Conservation (phyloP, 2,329 filamentous ascomycete genomes). For the Alternaria arborescens region DNA sequence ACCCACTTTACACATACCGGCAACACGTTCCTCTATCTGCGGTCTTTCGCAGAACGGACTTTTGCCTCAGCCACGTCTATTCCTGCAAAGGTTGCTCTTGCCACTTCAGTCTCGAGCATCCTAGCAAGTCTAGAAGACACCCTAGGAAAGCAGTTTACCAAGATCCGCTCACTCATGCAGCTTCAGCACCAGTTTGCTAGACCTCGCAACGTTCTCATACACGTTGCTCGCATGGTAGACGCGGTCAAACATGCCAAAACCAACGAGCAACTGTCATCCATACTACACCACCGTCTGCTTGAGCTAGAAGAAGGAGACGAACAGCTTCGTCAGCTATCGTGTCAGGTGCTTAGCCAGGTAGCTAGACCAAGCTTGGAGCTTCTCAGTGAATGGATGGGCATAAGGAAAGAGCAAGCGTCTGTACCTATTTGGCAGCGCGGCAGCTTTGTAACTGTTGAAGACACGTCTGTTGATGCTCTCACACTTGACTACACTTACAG, state of each 20-base stretch:
- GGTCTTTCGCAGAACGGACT: constrained; percentile 49
- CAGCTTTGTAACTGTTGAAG: constrained; percentile 42
- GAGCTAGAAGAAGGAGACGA: constrained; percentile 69
- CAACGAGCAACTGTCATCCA: constrained; percentile 50
- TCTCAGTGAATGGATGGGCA: constrained; percentile 78
- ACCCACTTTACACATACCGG: constrained; percentile 54
- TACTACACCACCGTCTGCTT: constrained; percentile 48
- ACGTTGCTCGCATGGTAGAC: constrained; percentile 62
- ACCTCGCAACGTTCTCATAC: constrained; percentile 62
- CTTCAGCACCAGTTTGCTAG: constrained; percentile 53
- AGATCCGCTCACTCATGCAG: constrained; percentile 50
- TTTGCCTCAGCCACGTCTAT: constrained; percentile 47
- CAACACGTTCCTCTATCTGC: constrained; percentile 45
- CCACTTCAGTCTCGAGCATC: constrained; percentile 50
- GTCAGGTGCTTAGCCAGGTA: constrained; percentile 71
- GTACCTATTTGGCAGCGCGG: constrained; percentile 37
- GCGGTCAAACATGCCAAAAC: constrained; percentile 54
- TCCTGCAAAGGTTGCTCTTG: constrained; percentile 54
- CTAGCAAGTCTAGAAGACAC: constrained; percentile 54
- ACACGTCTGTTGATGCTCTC: constrained; percentile 31
- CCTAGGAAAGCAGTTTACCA: constrained; percentile 40
- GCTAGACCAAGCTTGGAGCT: constrained; percentile 73
- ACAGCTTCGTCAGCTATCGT: constrained; percentile 69
- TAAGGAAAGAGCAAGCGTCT: constrained; percentile 55
- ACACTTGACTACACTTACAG: constrained; percentile 69